phyloP scores from a whole-genome alignment of 345 rosid genomes.

The Streptanthus diversifolius region DNA sequence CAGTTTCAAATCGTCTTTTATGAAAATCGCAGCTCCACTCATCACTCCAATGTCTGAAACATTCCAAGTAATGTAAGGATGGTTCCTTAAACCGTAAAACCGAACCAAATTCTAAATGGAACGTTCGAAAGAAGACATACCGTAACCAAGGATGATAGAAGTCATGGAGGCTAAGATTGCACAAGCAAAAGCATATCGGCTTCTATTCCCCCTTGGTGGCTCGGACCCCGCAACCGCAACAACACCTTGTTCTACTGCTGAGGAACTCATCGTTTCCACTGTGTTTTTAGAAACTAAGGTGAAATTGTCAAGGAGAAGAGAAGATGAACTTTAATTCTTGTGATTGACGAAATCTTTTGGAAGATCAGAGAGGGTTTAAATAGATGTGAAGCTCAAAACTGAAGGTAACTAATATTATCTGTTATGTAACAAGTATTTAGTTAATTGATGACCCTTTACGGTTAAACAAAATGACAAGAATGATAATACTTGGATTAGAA shows the following conservation, averaged over 20 bases:
- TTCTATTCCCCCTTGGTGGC: slow-evolving; percentile 25
- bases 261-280: slow-evolving; percentile 7
- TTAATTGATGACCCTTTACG: neutral
- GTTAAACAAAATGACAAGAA: neutral
- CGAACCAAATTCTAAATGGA: neutral
- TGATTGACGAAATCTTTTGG: neutral
- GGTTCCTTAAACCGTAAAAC: neutral
- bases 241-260: slow-evolving; percentile 18
- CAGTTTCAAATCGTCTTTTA: slow-evolving; percentile 22
- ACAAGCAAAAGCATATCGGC: slow-evolving; percentile 48
- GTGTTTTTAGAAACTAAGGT: neutral
- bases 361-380: slow-evolving; percentile 11
- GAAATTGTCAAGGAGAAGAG: no score
- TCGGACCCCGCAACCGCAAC: neutral
- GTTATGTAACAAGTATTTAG: neutral
- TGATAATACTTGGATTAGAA: slow-evolving; percentile 11
- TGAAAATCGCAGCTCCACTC: slow-evolving; percentile 36
- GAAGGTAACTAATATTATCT: neutral
- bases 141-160: slow-evolving; percentile 68
- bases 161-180: slow-evolving; percentile 72
- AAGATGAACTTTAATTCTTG: neutral
- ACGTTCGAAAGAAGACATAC: slow-evolving; percentile 34
- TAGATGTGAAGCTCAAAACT: slow-evolving; percentile 7
- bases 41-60: slow-evolving; percentile 35
- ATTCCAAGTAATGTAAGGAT: neutral